Evolutionary conservation across 1,284 basidiomycete genomes (phyloP).

Genomic region (Amylostereum areolatum): DNA sequence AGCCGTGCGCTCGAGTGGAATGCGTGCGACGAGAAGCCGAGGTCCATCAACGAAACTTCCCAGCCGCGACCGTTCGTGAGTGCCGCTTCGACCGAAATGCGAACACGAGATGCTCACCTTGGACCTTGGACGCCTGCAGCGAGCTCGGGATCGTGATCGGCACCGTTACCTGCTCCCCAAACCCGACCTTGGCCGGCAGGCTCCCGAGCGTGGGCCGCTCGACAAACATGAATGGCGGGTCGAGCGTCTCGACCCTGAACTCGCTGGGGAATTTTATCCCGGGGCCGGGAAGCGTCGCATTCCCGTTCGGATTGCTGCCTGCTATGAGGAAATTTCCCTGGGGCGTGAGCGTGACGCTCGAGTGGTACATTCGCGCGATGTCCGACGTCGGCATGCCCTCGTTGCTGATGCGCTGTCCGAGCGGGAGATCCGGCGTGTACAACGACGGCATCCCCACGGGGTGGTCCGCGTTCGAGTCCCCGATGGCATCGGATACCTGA

Average conservation of each 20-base stretch:
- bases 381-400: constrained; percentile 38
- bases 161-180: constrained; percentile 33
- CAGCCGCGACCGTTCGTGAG: not conserved
- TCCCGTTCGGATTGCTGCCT: constrained; percentile 45
- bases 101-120: constrained; percentile 21
- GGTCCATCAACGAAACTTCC: constrained; percentile 37
- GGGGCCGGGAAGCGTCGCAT: constrained; percentile 17
- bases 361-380: constrained; percentile 41
- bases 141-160: constrained; percentile 25
- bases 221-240: constrained; percentile 37
- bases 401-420: constrained; percentile 42
- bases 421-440: constrained; percentile 40
- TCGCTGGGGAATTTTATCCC: constrained; percentile 29
- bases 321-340: constrained; percentile 40
- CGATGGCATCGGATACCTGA: constrained; percentile 15
- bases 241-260: constrained; percentile 41
- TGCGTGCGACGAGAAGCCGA: constrained; percentile 43
- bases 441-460: constrained; percentile 39
- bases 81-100: not conserved
- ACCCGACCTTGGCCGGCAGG: constrained; percentile 32
- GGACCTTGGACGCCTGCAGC: constrained; percentile 24
- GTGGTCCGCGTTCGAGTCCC: constrained; percentile 42
- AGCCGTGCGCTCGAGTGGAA: constrained; percentile 39
- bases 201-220: constrained; percentile 30
- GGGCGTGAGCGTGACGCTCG: constrained; percentile 32